phyloP scores from a whole-genome alignment of 2,329 filamentous ascomycete genomes.

The Scortechinia acanthostroma region DNA sequence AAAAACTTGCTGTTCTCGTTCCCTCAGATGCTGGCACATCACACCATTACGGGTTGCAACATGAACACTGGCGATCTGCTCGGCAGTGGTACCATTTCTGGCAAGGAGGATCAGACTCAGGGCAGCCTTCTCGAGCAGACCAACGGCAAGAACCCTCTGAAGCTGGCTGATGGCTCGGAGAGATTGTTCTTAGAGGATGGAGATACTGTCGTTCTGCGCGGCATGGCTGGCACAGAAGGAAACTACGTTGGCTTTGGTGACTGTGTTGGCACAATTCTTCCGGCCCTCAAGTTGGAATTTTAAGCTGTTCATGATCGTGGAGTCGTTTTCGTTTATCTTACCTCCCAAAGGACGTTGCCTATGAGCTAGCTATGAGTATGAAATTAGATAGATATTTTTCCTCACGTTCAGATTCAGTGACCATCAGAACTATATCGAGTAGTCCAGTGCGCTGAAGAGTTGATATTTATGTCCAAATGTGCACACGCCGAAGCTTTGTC shows the following conservation, averaged over 20 bases:
- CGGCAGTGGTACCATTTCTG: constrained; percentile 25
- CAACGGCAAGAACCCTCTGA: constrained; percentile 57
- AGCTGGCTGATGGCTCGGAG: constrained; percentile 56
- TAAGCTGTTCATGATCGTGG: background rate
- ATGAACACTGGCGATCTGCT: constrained; percentile 8
- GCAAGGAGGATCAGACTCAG: constrained; percentile 43
- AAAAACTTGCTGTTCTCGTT: constrained; percentile 3
- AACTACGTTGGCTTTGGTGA: constrained; percentile 73
- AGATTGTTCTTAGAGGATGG: constrained; percentile 70
- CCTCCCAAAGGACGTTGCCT: background rate
- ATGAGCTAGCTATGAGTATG: background rate
- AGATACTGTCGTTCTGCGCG: constrained; percentile 61
- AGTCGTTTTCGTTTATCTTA: no score
- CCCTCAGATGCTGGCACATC: constrained; percentile 10
- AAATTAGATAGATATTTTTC: no score
- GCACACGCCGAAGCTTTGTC: no score
- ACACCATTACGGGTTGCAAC: constrained; percentile 7
- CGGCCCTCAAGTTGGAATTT: constrained; percentile 18
- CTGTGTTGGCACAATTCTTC: constrained; percentile 55
- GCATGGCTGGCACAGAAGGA: constrained; percentile 53
- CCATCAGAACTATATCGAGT: no score
- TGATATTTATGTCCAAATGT: no score
- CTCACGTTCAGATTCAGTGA: no score
- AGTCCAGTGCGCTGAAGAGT: no score
- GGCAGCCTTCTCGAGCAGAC: constrained; percentile 71